Evolutionary conservation across 257 asterid species (phyloP).

Genomic region (Nemophila menziesii): DNA sequence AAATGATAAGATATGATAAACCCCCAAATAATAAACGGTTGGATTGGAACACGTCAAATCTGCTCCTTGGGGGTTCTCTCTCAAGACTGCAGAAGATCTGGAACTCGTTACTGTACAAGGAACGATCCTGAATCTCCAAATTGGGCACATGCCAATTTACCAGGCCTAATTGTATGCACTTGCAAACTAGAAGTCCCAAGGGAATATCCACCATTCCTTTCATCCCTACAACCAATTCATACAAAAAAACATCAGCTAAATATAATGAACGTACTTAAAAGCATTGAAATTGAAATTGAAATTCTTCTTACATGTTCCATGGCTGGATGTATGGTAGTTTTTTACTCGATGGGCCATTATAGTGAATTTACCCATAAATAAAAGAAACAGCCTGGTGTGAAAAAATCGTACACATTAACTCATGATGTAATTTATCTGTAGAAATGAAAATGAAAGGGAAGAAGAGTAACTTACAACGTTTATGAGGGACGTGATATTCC

Average conservation of each 20-base stretch:
- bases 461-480: conserved; percentile 89
- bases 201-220: conserved; percentile 99
- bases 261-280: too few species aligned
- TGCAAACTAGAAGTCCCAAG: conserved; percentile 68
- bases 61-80: too few species aligned
- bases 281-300: too few species aligned
- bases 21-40: too few species aligned
- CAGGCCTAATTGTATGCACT: conserved; percentile 77
- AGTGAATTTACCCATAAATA: conserved; percentile 63
- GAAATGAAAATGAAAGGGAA: not conserved
- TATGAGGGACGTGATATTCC: conserved; percentile 80
- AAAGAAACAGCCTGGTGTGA: conserved; percentile 76
- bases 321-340: conserved; percentile 72
- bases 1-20: too few species aligned
- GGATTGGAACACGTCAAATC: too few species aligned
- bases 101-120: conserved; percentile 83
- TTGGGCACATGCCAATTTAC: conserved; percentile 91
- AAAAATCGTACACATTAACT: too few species aligned
- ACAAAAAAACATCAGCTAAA: too few species aligned
- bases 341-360: conserved; percentile 51
- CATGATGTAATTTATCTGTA: not conserved
- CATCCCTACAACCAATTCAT: conserved; percentile 99
- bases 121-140: conserved; percentile 92
- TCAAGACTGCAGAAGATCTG: conserved; percentile 86
- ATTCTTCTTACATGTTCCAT: conserved; percentile 98